Evolutionary conservation across 176 grass and related monocot genomes (phyloP), one percentile per base, ranked within the genome.

Genomic region (Dendrocalamus sinicus): DNA sequence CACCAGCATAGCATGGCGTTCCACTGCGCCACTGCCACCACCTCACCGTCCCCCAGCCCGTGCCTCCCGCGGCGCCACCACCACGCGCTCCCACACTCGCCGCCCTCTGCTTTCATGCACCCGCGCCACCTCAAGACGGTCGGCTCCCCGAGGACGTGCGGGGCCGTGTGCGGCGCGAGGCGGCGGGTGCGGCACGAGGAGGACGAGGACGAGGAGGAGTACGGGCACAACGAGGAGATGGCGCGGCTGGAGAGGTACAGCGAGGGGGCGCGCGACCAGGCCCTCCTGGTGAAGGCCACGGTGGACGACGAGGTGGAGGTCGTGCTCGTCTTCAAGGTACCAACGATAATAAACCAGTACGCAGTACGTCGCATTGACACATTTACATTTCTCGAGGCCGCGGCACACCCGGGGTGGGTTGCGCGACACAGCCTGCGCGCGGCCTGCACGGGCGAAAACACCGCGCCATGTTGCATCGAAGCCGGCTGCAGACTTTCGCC

Each of bases 321-420:
- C 10, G 90, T 92, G 64, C 93, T 95, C 22, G 76, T 98, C 81
- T 98, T 96, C 78, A 98, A 84, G 93, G 93, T 97, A 81, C 2
- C 19, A 30, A 2, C 22, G 35, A 37, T 16, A 54, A 3, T 0
- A 15, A 20, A 5, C 71, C 13, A 30, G 15, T 24, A 17, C 23
- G 11, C 40, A 10, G 26, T 26, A 26, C 10, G 50, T 17, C 6
- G 59, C n/a, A 6, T 0, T 22, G 20, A 24, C 30, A 32, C 2
- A 32, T 32, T 32, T 5, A 24, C n/a, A 5, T 24, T 5, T 24
- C 3, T 11, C 22, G 20, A 58, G 55, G 55, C 8, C 55, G 19
- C 8, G 52, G 16, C 15, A 54, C 52, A 19, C 52, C 17, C 17
- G 2, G 53, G 53, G 53, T 7, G 53, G 9, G 54, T 22, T 16